These are phyloP conservation scores for Saccharomyces pastorianus DNA, from an alignment of 1,139 yeast genomes.

Conservation along the genomic window DNA sequence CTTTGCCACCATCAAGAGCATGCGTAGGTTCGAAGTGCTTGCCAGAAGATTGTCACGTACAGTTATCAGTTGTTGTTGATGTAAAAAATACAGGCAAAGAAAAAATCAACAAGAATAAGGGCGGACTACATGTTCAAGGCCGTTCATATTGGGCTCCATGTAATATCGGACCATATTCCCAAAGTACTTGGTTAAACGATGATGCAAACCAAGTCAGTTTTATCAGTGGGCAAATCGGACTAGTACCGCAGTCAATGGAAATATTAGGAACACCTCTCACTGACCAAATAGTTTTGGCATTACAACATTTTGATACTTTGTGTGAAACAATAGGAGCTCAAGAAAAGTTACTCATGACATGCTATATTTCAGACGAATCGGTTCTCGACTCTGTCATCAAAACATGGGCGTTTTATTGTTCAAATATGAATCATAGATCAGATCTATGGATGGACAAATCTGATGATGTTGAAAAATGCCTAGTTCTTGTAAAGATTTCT, in stretches of 20 bases:
- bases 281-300: constrained; percentile 45
- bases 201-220: constrained; percentile 44
- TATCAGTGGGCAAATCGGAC: constrained; percentile 89
- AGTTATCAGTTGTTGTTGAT: constrained; percentile 51
- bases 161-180: constrained; percentile 95
- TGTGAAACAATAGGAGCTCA: constrained; percentile 45
- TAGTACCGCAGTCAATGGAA: constrained; percentile 65
- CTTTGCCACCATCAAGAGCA: constrained; percentile 80
- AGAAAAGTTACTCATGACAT: constrained; percentile 42
- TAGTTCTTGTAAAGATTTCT: constrained; percentile 51
- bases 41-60: constrained; percentile 33
- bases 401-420: constrained; percentile 35
- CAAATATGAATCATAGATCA: constrained; percentile 18
- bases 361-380: constrained; percentile 41
- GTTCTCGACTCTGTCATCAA: constrained; percentile 31
- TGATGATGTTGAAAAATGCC: constrained; percentile 28
- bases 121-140: constrained; percentile 83
- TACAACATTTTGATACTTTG: constrained; percentile 69
- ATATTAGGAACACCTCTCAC: constrained; percentile 27
- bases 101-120: constrained; percentile 30
- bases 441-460: constrained; percentile 23
- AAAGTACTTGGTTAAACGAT: constrained; percentile 47
- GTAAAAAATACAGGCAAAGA: constrained; percentile 2
- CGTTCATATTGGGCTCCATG: constrained; percentile 97
- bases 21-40: constrained; percentile 62